A percentile compares a stretch with the other conserved stretches of the same genome.
Evolutionary conservation across 129 eudicot genomes (phyloP).

Genomic region (Chrysanthemum makinoi): DNA sequence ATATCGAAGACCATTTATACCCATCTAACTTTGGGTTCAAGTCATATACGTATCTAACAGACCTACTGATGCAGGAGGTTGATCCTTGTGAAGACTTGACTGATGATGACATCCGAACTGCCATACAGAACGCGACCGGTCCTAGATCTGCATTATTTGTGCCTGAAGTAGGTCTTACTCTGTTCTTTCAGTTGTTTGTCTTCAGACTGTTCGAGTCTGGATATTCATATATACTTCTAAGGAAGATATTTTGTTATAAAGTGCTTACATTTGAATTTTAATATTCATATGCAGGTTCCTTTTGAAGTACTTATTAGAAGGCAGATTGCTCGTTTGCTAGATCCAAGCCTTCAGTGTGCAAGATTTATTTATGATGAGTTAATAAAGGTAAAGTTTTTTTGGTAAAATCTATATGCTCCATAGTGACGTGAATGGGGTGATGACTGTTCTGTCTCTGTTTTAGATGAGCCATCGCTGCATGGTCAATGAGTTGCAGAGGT

Average conservation of each 20-base stretch:
- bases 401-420: slow-evolving; percentile 1
- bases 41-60: not conserved
- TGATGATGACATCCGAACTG: slow-evolving; percentile 93
- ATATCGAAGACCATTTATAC: not conserved
- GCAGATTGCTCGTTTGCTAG: slow-evolving; percentile 90
- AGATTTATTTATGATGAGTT: slow-evolving; percentile 91
- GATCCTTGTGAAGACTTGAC: slow-evolving; percentile 98
- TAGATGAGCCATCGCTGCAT: slow-evolving; percentile 97
- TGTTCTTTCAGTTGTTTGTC: not conserved
- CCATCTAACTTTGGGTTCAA: not conserved
- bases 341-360: slow-evolving; percentile 98
- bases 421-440: slow-evolving; percentile 8
- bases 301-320: slow-evolving; percentile 93
- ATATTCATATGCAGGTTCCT: slow-evolving; percentile 55
- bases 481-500: slow-evolving; percentile 86
- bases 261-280: slow-evolving; percentile 25
- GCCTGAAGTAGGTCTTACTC: slow-evolving; percentile 73
- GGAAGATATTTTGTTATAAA: not conserved
- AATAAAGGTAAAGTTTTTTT: slow-evolving; percentile 57
- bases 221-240: not conserved
- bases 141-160: slow-evolving; percentile 94
- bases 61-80: slow-evolving; percentile 66
- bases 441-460: slow-evolving; percentile 22
- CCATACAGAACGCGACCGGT: slow-evolving; percentile 96
- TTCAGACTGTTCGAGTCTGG: not conserved